Conservation (phyloP, 257 asterid genomes). For the Marsdenia floribunda region DNA sequence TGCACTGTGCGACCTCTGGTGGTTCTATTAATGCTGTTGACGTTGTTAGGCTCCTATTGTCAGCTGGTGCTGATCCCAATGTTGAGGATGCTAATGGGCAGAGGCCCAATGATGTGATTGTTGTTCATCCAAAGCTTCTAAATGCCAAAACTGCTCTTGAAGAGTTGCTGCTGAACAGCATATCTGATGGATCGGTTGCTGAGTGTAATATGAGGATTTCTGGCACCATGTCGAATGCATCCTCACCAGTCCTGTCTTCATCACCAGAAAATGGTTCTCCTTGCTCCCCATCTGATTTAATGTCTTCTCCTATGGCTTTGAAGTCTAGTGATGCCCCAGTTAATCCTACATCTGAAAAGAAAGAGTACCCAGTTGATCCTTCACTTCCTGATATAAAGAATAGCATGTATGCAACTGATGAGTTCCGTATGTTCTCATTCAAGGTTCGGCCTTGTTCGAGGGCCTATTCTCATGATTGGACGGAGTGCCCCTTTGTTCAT, state of each 20-base stretch:
- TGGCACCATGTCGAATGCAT: slow-evolving; percentile 38
- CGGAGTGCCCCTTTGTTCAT: slow-evolving; percentile 94
- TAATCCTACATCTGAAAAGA: slow-evolving; percentile 53
- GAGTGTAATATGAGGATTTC: slow-evolving; percentile 36
- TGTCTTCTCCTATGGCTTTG: slow-evolving; percentile 41
- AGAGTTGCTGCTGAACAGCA: slow-evolving; percentile 53
- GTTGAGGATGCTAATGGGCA: slow-evolving; percentile 57
- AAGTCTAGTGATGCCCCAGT: slow-evolving; percentile 38
- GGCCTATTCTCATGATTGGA: slow-evolving; percentile 99
- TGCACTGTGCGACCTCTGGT: slow-evolving; percentile 86
- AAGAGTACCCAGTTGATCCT: slow-evolving; percentile 86
- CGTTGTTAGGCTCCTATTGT: slow-evolving; percentile 60
- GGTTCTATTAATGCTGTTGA: slow-evolving; percentile 54
- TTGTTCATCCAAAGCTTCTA: slow-evolving; percentile 49
- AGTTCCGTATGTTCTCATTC: slow-evolving; percentile 87
- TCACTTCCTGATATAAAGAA: slow-evolving; percentile 88
- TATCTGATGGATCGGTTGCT: slow-evolving; percentile 60
- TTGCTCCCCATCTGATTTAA: slow-evolving; percentile 47
- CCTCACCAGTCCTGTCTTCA: slow-evolving; percentile 66
- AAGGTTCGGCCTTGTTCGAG: slow-evolving; percentile 96
- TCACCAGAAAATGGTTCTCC: slow-evolving; percentile 67
- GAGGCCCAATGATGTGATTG: slow-evolving; percentile 64
- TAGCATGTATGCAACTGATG: slow-evolving; percentile 78
- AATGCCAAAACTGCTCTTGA: slow-evolving; percentile 49
- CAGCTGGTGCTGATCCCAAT: slow-evolving; percentile 88